Evolutionary conservation across 257 asterid genomes (phyloP).

Genomic region (Solanum bukasovii): DNA sequence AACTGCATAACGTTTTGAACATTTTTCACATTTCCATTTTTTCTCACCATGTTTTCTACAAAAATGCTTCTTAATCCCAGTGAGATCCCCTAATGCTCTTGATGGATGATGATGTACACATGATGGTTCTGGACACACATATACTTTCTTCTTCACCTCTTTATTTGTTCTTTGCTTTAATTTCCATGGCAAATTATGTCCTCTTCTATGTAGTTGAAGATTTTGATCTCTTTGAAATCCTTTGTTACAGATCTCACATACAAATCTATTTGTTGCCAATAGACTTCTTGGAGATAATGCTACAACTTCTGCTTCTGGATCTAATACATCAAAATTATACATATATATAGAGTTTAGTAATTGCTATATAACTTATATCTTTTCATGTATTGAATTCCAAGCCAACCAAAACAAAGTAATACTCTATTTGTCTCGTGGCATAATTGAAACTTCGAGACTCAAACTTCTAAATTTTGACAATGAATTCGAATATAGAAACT

Average conservation of each 20-base stretch:
- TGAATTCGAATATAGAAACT: neutral
- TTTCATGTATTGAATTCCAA: neutral
- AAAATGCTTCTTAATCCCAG: slow-evolving; percentile 65
- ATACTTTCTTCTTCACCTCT: slow-evolving; percentile 51
- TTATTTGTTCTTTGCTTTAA: slow-evolving; percentile 47
- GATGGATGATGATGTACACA: slow-evolving; percentile 64
- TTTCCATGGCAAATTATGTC: slow-evolving; percentile 75
- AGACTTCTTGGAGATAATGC: slow-evolving; percentile 53
- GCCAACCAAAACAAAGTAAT: neutral
- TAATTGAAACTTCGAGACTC: neutral
- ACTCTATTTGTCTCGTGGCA: neutral
- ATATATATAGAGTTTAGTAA: neutral
- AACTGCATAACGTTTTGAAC: slow-evolving; percentile 64
- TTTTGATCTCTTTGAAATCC: slow-evolving; percentile 75
- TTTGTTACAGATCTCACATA: slow-evolving; percentile 69
- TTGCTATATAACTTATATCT: neutral
- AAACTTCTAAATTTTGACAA: neutral
- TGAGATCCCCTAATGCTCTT: slow-evolving; percentile 56
- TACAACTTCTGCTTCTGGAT: slow-evolving; percentile 67
- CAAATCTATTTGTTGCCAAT: slow-evolving; percentile 59
- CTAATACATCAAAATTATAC: slow-evolving; percentile 9
- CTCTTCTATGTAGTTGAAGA: slow-evolving; percentile 58
- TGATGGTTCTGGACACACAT: slow-evolving; percentile 56
- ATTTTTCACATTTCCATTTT: slow-evolving; percentile 69
- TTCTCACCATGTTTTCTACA: slow-evolving; percentile 69